A percentile compares a stretch with the other conserved stretches of the same genome.
Evolutionary conservation across 441 rosid species (phyloP).

Genomic region (Mallotus japonicus): DNA sequence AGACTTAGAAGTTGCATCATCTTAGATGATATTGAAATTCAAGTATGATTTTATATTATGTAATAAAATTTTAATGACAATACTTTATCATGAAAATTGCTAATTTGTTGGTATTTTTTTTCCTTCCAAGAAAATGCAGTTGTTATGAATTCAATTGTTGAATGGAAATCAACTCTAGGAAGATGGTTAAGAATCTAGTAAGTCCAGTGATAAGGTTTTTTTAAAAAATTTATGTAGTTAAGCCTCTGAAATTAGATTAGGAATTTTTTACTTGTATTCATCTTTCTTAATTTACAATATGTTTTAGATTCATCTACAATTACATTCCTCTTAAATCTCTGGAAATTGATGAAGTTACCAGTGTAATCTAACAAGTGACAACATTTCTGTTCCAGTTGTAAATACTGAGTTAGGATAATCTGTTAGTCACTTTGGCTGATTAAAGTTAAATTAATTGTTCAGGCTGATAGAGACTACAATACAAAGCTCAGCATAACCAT

Average conservation of each 20-base stretch:
- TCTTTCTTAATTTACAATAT: not conserved
- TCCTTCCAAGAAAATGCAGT: conserved; percentile 65
- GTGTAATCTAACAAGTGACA: not conserved
- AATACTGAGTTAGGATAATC: not conserved
- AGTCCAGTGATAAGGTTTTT: conserved; percentile 21
- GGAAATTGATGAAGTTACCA: not conserved
- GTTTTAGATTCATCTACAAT: not conserved
- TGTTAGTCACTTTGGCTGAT: not conserved
- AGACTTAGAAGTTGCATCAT: conserved; percentile 67
- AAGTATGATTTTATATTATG: conserved; percentile 32
- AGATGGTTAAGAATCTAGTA: conserved; percentile 80
- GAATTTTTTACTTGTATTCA: not conserved
- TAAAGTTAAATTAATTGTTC: conserved; percentile 18
- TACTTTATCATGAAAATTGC: not conserved
- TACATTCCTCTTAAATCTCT: not conserved
- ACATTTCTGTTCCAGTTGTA: not conserved
- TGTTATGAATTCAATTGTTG: conserved; percentile 64
- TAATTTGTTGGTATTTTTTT: not conserved
- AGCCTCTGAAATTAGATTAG: not conserved
- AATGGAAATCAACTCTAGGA: conserved; percentile 80
- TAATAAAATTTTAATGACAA: not conserved
- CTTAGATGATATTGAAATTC: conserved; percentile 66
- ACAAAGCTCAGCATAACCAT: conserved; percentile 72
- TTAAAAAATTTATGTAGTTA: not conserved
- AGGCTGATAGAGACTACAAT: conserved; percentile 71